phyloP scores from a whole-genome alignment of 2,329 filamentous ascomycete genomes.

The Penicillium brevicompactum region DNA sequence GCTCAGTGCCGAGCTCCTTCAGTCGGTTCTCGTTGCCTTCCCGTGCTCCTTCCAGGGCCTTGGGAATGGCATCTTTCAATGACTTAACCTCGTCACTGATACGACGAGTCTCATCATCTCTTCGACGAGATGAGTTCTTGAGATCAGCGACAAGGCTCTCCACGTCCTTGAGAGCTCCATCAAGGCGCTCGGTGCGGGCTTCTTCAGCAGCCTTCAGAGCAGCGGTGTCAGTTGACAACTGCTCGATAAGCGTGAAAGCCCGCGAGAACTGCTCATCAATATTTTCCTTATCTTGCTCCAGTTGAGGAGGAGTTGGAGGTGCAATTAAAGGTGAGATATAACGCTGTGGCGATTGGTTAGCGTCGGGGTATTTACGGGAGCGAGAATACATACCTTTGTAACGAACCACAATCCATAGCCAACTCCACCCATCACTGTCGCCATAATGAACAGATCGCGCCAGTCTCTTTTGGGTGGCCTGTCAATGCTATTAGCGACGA shows the following conservation, averaged over 20 bases:
- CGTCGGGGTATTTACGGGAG: background rate
- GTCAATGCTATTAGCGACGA: constrained; percentile 13
- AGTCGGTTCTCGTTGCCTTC: constrained; percentile 78
- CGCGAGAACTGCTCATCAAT: constrained; percentile 94
- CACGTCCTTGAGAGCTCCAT: constrained; percentile 78
- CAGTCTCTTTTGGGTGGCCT: constrained; percentile 79
- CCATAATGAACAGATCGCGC: constrained; percentile 99
- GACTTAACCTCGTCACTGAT: constrained; percentile 83
- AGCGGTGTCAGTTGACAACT: constrained; percentile 86
- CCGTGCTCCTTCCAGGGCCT: constrained; percentile 84
- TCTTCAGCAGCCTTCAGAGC: constrained; percentile 85
- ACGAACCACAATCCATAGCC: constrained; percentile 86
- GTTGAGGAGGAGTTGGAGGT: constrained; percentile 87
- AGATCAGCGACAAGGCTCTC: constrained; percentile 80
- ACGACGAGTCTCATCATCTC: constrained; percentile 84
- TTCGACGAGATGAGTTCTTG: constrained; percentile 75
- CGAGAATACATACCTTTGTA: constrained; percentile 64
- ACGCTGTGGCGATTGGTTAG: constrained; percentile 57
- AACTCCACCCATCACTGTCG: constrained; percentile 87
- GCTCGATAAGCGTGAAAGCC: constrained; percentile 87
- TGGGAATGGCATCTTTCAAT: constrained; percentile 82
- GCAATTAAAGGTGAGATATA: constrained; percentile 90
- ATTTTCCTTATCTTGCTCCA: constrained; percentile 89
- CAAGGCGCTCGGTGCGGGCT: constrained; percentile 78
- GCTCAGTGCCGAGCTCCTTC: constrained; percentile 80